Base-by-base conservation (phyloP, 352 stramenopile genomes). In the Phytophthora cactorum region DNA sequence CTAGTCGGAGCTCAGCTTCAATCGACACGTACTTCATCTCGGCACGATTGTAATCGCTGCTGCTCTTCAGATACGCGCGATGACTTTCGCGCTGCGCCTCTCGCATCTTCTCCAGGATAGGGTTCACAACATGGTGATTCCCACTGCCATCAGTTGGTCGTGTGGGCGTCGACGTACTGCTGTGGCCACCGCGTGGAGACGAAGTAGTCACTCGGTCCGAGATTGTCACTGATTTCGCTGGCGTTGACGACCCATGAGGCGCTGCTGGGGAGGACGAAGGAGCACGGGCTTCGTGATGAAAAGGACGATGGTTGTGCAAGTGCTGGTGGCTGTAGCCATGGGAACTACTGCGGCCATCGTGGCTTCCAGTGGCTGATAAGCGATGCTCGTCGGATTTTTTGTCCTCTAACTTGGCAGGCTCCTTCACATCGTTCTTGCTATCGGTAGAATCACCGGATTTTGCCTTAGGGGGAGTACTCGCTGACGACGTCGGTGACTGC, bases 1-100 rank as follows among this genome's bases (percentile, higher is more conserved):
- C 81, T 25, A 92, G 63, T 31, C 63, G 60, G 10, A 94, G 59
- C 22, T 92, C 82, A 1, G 79, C 74, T 51, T 88, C 81, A 28
- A 81, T 65, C 34, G 78, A 67, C 3, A 84, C 29, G 27, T 75
- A 72, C 60, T 91, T 89, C 49, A 86, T 82, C 60, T 90, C 68
- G 11, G 82, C 81, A 44, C 80, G 78, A 44, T 86, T 88, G 50
- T 68, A 87, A 7, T 90, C 79, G 32, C 78, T 82, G 15, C 62
- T 74, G 59, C 71, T 81, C 68, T 91, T 90, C 27, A 91, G 63
- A 31, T 78, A 85, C 5, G 74, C 63, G 28, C 71, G 73, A 59
- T 78, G 77, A 52, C 72, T 84, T 63, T 89, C 81, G 29, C 59
- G 68, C 12, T 71, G 63, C n/a, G 63, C 77, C 44, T 76, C 75